Evolutionary conservation across 176 grass and related monocot species (phyloP), one percentile per base, ranked within the genome.

Genomic region (Oryza australiensis): DNA sequence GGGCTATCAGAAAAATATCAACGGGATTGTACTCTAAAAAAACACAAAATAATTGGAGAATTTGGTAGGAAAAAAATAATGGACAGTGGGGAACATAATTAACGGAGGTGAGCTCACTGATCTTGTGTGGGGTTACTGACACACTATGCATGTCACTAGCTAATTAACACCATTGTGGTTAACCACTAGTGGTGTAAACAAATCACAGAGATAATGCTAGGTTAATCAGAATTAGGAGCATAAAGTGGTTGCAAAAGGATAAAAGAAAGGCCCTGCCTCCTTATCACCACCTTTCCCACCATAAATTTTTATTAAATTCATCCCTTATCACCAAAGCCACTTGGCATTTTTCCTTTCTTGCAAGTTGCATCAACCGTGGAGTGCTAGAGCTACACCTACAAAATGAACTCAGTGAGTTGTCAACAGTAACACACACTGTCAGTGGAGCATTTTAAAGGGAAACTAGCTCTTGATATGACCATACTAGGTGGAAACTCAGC

Each of bases 131-230:
- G 72, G 62, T 68, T 48, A 49, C 28, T 13, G 48, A 10, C 64
- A 57, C 62, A 87, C 77, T 41, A 32, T 49, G n/a, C n/a, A n/a
- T n/a, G 35, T 32, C 69, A 46, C 73, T 45, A 45, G 68, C 64
- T 80, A 70, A 64, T 62, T 41, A 68, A 60, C 20, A 66, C 35
- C 68, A 80, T 22, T 53, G 77, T 57, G 77, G 75, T 51, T 68
- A 83, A 75, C 27, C 81, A 82, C 70, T 37, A 82, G 23, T 81
- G 85, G 76, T 46, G 82, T 77, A 85, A 92, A 68, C 33, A 45
- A 80, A 73, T 65, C 46, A 46, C 26, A 0, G 78, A 49, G 91
- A 93, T 94, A 88, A 90, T 86, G 85, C 67, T 85, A 88, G 55
- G 67, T 78, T 93, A 90, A 90, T 88, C 5, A 73, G 71, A 68